Evolutionary conservation across 139 green algal species (phyloP).

Genomic region (Chlamydomonas schloesseri): DNA sequence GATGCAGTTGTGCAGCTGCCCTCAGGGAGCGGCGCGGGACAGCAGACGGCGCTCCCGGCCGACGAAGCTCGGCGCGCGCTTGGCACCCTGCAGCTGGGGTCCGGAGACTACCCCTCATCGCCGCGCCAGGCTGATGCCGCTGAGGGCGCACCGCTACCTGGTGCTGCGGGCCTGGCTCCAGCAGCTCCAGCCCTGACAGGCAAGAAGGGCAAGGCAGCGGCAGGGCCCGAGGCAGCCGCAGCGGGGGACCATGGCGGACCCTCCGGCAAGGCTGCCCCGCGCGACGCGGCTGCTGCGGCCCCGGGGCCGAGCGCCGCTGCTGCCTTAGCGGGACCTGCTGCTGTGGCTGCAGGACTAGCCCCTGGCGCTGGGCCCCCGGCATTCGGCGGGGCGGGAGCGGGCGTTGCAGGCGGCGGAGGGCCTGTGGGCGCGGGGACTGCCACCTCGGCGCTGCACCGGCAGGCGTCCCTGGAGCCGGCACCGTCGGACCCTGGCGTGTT

Average conservation of each 20-base stretch:
- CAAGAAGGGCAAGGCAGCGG: too few species aligned
- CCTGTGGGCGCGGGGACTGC: too few species aligned
- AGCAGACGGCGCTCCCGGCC: conserved; percentile 4
- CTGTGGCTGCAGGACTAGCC: too few species aligned
- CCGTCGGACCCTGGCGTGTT: conserved; percentile 10
- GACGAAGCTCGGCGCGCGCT: conserved; percentile 24
- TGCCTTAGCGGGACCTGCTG: not conserved
- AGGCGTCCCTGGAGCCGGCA: conserved; percentile 27
- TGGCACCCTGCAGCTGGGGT: conserved; percentile 31
- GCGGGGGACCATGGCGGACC: too few species aligned
- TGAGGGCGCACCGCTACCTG: too few species aligned
- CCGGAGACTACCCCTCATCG: not conserved
- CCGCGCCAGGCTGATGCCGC: not conserved
- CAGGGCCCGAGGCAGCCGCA: too few species aligned
- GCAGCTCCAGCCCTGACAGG: too few species aligned
- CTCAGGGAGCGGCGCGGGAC: not conserved
- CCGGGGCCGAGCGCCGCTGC: too few species aligned
- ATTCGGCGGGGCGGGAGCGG: too few species aligned
- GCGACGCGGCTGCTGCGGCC: too few species aligned
- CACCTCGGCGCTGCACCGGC: not conserved
- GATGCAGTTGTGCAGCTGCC: conserved; percentile 20
- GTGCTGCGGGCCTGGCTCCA: not conserved
- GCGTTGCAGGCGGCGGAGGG: not conserved
- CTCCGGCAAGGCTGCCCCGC: too few species aligned
- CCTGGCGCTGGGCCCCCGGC: too few species aligned